Conservation (phyloP, 345 rosid genomes). For the Triadica sebifera region DNA sequence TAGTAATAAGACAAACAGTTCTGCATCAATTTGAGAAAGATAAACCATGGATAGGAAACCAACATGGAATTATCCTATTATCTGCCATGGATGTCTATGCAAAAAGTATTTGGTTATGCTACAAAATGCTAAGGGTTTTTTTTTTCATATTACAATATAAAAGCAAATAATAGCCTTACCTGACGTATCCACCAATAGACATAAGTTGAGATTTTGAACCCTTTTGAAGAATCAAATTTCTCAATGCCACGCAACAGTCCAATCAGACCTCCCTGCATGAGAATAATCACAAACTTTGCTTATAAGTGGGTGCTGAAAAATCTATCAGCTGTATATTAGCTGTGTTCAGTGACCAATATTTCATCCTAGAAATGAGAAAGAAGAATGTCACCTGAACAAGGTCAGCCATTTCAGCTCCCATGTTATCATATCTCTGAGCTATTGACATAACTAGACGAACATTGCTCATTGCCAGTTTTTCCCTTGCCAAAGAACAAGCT, state of each 20-base stretch:
- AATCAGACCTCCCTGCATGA: conserved; percentile 82
- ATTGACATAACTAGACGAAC: conserved; percentile 95
- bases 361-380: conserved; percentile 13
- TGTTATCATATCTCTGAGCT: conserved; percentile 82
- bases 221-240: conserved; percentile 92
- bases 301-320: neutral
- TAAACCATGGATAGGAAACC: neutral
- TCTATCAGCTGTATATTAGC: neutral
- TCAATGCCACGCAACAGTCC: conserved; percentile 93
- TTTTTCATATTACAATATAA: neutral
- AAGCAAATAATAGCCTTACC: conserved; percentile 39
- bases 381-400: conserved; percentile 77
- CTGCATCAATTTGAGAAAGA: neutral
- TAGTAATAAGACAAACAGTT: neutral
- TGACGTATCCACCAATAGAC: conserved; percentile 99
- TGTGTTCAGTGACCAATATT: neutral
- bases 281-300: conserved; percentile 4
- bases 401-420: conserved; percentile 95
- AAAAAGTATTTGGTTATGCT: neutral
- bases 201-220: conserved; percentile 86
- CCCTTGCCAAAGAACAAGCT: conserved; percentile 80
- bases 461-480: conserved; percentile 93
- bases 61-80: neutral
- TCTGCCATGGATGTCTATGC: neutral
- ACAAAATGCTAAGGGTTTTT: neutral